A percentile compares a stretch with the other conserved stretches of the same genome.
These are phyloP conservation scores for Entelexis paramagnoliae DNA, from an alignment of 1,139 yeast species.

Conservation along the genomic window DNA sequence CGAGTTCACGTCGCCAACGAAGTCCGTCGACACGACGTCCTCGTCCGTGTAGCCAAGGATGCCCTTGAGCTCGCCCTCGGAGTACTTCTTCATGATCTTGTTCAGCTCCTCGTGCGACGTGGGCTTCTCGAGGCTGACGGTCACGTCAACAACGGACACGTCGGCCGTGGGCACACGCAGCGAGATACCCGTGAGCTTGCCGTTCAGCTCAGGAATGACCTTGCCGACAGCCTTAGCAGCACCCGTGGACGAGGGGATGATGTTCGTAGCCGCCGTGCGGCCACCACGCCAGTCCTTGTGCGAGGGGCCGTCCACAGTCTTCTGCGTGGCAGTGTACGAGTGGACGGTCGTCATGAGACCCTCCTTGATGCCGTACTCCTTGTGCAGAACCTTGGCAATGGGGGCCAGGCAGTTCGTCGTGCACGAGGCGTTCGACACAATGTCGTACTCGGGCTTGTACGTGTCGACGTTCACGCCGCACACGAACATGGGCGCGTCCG, in stretches of 20 bases:
- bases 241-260: slow-evolving; percentile 84
- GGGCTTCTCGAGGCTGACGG: slow-evolving; percentile 56
- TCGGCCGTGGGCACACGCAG: slow-evolving; percentile 82
- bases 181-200: slow-evolving; percentile 83
- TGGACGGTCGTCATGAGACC: slow-evolving; percentile 88
- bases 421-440: slow-evolving; percentile 79
- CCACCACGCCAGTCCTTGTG: slow-evolving; percentile 95
- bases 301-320: slow-evolving; percentile 87
- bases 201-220: slow-evolving; percentile 79
- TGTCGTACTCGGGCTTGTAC: slow-evolving; percentile 60
- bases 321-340: slow-evolving; percentile 84
- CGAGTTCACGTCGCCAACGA: slow-evolving; percentile 67
- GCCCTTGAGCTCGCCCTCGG: slow-evolving; percentile 65
- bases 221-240: slow-evolving; percentile 91
- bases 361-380: slow-evolving; percentile 70
- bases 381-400: slow-evolving; percentile 73
- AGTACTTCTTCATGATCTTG: slow-evolving; percentile 57
- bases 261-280: slow-evolving; percentile 83
- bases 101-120: slow-evolving; percentile 69
- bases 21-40: slow-evolving; percentile 77
- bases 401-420: slow-evolving; percentile 89
- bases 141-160: slow-evolving; percentile 69
- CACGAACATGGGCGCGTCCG: slow-evolving; percentile 84
- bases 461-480: slow-evolving; percentile 69
- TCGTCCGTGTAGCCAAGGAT: slow-evolving; percentile 76